Evolutionary conservation across 1,284 basidiomycete species (phyloP).

Genomic region (Trichosporon coremiiforme): DNA sequence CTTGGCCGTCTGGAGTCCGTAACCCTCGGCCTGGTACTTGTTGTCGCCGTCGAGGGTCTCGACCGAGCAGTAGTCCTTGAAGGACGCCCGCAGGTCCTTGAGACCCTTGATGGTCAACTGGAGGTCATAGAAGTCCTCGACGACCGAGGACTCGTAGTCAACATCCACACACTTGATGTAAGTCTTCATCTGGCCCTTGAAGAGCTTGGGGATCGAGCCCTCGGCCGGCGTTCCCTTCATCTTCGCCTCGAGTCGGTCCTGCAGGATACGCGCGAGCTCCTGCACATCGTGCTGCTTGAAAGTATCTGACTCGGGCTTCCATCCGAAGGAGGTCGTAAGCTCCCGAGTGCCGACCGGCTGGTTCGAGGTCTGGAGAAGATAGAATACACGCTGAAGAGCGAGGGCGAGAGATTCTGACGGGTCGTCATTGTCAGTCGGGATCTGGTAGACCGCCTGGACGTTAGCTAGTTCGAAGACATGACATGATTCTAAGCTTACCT

Average conservation of each 20-base stretch:
- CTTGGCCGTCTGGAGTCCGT: slow-evolving; percentile 95
- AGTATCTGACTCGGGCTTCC: slow-evolving; percentile 92
- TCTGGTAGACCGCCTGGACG: slow-evolving; percentile 92
- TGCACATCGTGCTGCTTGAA: slow-evolving; percentile 99
- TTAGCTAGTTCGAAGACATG: no score
- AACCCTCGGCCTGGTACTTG: slow-evolving; percentile 97
- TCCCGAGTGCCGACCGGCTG: slow-evolving; percentile 98
- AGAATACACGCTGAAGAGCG: slow-evolving; percentile 97
- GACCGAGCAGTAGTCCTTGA: slow-evolving; percentile 96
- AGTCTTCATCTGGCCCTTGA: slow-evolving; percentile 98
- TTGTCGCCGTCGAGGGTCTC: slow-evolving; percentile 99
- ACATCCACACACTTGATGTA: slow-evolving; percentile 99
- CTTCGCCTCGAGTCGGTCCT: slow-evolving; percentile 96
- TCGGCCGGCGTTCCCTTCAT: slow-evolving; percentile 99
- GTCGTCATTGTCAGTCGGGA: slow-evolving; percentile 93
- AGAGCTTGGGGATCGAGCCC: slow-evolving; percentile 91
- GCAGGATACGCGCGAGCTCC: slow-evolving; percentile 96
- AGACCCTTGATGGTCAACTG: slow-evolving; percentile 99
- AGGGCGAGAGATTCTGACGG: slow-evolving; percentile 93
- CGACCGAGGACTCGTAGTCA: slow-evolving; percentile 92
- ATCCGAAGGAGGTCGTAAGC: slow-evolving; percentile 99
- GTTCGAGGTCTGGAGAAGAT: slow-evolving; percentile 97
- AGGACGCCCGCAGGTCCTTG: slow-evolving; percentile 93
- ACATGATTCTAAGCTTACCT: slow-evolving; percentile 68
- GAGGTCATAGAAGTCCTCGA: slow-evolving; percentile 98